Evolutionary conservation across 2,329 filamentous ascomycete species (phyloP).

Genomic region (Xylaria sp.): DNA sequence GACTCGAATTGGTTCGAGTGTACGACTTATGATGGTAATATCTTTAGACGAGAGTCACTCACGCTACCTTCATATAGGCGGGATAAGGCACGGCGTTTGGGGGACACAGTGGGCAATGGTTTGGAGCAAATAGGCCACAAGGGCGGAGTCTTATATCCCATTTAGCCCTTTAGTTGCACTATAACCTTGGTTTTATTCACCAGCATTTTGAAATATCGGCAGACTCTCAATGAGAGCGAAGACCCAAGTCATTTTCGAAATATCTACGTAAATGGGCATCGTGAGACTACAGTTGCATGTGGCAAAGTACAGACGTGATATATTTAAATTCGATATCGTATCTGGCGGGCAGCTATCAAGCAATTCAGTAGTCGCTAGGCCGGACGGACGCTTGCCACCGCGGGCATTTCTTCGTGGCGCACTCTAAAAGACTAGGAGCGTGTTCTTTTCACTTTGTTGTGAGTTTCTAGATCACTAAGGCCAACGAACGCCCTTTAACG

Average conservation of each 20-base stretch:
- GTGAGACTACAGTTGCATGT: neutral
- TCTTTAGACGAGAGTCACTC: neutral
- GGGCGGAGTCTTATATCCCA: neutral
- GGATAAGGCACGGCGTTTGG: neutral
- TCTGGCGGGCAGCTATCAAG: neutral
- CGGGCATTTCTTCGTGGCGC: neutral
- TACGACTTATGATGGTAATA: constrained; percentile 5
- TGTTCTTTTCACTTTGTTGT: neutral
- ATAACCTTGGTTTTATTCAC: neutral
- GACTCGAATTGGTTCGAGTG: neutral
- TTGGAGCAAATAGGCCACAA: neutral
- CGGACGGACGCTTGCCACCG: neutral
- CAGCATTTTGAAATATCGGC: too few species aligned
- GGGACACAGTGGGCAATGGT: neutral
- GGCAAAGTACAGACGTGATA: neutral
- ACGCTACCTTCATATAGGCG: neutral
- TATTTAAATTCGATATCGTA: neutral
- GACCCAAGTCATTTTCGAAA: too few species aligned
- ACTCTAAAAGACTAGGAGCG: neutral
- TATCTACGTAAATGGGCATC: neutral
- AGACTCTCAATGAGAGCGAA: neutral
- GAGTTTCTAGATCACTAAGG: neutral
- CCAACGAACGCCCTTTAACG: neutral
- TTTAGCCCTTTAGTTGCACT: too few species aligned
- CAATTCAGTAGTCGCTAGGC: neutral